These are phyloP conservation scores for Hypoxylon rickii DNA, from an alignment of 495 filamentous ascomycete species.

Conservation along the genomic window DNA sequence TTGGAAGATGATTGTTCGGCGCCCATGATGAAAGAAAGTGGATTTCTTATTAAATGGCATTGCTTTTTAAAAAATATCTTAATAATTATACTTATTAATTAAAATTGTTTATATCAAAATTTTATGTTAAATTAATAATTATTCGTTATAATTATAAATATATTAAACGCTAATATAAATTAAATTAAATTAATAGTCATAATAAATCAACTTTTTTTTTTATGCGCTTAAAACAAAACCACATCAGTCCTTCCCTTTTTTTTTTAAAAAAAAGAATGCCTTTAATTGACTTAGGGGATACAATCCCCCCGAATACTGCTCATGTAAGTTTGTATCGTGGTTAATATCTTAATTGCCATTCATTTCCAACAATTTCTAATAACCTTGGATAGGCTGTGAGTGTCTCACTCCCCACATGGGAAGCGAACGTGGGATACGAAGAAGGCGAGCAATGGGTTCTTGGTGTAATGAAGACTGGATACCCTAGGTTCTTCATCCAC, in stretches of 20 bases:
- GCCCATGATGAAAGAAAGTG: conserved; percentile 70
- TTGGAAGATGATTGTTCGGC: conserved; percentile 71
- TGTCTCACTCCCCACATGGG: conserved; percentile 95
- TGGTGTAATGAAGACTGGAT: conserved; percentile 84
- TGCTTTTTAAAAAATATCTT: background rate
- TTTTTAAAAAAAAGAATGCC: too few relatives aligned
- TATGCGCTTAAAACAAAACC: too few relatives aligned
- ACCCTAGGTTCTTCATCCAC: conserved; percentile 97
- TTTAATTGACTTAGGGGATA: conserved; percentile 54
- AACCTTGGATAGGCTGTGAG: conserved; percentile 76
- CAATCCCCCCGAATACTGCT: conserved; percentile 64
- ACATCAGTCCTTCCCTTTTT: background rate
- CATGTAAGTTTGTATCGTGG: conserved; percentile 64
- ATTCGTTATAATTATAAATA: too few relatives aligned
- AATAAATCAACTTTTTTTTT: too few relatives aligned
- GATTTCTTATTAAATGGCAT: too few relatives aligned
- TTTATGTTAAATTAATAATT: too few relatives aligned
- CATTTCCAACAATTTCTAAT: too few relatives aligned
- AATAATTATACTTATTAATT: too few relatives aligned
- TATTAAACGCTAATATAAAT: too few relatives aligned
- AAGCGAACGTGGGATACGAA: conserved; percentile 86
- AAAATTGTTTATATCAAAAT: too few relatives aligned
- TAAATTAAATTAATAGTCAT: too few relatives aligned
- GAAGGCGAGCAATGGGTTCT: conserved; percentile 88
- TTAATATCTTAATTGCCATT: too few relatives aligned